These are phyloP conservation scores for Podila minutissima DNA, from an alignment of 192 early-diverging fungal genomes.

Conservation along the genomic window DNA sequence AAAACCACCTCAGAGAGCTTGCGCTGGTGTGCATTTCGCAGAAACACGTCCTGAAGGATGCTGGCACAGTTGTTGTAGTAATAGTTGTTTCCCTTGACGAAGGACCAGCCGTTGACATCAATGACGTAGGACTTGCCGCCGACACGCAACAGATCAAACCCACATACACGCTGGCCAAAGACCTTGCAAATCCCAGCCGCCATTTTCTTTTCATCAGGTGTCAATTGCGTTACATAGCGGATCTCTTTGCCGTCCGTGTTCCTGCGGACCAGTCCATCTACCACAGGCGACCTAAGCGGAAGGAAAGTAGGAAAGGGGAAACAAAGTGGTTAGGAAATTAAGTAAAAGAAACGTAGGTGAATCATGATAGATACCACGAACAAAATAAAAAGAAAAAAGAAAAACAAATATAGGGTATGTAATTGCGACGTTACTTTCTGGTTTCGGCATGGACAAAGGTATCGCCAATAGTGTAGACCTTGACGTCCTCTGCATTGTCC, in stretches of 20 bases:
- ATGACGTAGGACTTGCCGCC: slow-evolving; percentile 89
- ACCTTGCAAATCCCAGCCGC: slow-evolving; percentile 76
- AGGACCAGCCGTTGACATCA: slow-evolving; percentile 99
- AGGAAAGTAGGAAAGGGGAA: slow-evolving; percentile 10
- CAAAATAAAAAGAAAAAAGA: too few relatives aligned
- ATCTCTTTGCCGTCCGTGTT: slow-evolving; percentile 98
- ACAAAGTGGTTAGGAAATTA: not conserved
- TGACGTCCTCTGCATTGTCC: slow-evolving; percentile 96
- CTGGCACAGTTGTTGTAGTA: slow-evolving; percentile 90
- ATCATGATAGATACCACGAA: not conserved
- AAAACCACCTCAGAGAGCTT: slow-evolving; percentile 61
- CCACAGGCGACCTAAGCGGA: slow-evolving; percentile 82
- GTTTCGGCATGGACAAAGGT: slow-evolving; percentile 95
- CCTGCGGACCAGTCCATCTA: slow-evolving; percentile 94
- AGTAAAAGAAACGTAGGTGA: not conserved
- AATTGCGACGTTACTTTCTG: slow-evolving; percentile 70
- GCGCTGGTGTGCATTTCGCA: slow-evolving; percentile 69
- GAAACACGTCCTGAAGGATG: slow-evolving; percentile 81
- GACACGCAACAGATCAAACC: slow-evolving; percentile 92
- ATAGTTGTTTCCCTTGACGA: slow-evolving; percentile 95
- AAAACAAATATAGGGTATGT: too few relatives aligned
- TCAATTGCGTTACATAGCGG: slow-evolving; percentile 89
- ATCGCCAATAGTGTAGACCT: slow-evolving; percentile 95
- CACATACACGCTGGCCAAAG: slow-evolving; percentile 96
- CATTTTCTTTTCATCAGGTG: slow-evolving; percentile 79